phyloP scores from a whole-genome alignment of 805 yeast species.

The Candida parachauliodes region DNA sequence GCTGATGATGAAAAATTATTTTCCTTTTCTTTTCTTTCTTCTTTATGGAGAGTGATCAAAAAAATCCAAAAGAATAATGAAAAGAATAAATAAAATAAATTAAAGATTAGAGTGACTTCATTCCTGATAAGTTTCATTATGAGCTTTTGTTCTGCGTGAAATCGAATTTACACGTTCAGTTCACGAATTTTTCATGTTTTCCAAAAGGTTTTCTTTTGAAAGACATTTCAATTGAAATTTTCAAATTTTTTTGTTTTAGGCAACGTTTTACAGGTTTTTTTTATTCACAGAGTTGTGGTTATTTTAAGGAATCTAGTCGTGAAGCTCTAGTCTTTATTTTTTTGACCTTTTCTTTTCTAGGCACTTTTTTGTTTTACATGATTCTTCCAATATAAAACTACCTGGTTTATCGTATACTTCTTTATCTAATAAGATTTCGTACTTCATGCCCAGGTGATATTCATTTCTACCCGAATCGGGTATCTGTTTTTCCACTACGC shows the following conservation, averaged over 20 bases:
- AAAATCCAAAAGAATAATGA: slow-evolving; percentile 16
- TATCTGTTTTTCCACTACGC: too few species aligned
- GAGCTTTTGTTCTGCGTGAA: not conserved
- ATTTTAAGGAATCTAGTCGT: slow-evolving; percentile 36
- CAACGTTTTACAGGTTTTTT: slow-evolving; percentile 14
- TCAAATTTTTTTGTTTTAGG: slow-evolving; percentile 13
- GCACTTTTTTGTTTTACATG: slow-evolving; percentile 21
- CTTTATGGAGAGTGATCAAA: slow-evolving; percentile 24
- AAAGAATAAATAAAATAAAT: slow-evolving; percentile 12
- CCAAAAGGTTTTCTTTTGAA: slow-evolving; percentile 17
- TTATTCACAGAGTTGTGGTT: slow-evolving; percentile 13
- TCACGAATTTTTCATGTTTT: slow-evolving; percentile 10
- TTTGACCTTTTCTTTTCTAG: slow-evolving; percentile 15
- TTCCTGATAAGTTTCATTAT: slow-evolving; percentile 1
- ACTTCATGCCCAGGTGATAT: slow-evolving; percentile 52
- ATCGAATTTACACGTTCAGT: not conserved
- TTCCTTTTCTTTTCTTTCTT: slow-evolving; percentile 12
- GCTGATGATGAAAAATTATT: not conserved
- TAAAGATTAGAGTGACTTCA: slow-evolving; percentile 5
- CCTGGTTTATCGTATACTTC: slow-evolving; percentile 47
- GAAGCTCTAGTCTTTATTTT: slow-evolving; percentile 32
- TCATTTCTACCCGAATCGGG: not conserved
- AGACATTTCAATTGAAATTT: slow-evolving; percentile 13
- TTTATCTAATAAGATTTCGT: slow-evolving; percentile 34
- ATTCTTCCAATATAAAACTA: slow-evolving; percentile 34